phyloP scores from a whole-genome alignment of 495 filamentous ascomycete genomes.

The Penicillium pulvis region DNA sequence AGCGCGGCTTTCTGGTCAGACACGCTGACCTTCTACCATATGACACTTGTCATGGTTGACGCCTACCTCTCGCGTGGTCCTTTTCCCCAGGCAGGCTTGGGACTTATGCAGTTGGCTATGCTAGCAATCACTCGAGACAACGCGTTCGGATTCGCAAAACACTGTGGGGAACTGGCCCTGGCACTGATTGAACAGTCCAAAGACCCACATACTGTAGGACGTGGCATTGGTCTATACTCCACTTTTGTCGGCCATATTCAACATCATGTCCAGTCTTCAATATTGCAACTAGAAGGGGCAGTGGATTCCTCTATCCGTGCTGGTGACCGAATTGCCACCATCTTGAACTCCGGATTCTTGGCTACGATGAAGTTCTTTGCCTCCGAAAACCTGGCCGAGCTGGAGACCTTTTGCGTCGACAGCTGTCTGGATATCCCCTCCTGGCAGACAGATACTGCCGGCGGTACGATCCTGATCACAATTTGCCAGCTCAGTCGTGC shows the following conservation, averaged over 20 bases:
- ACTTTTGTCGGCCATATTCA: slow-evolving; percentile 8
- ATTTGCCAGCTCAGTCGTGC: slow-evolving; percentile 68
- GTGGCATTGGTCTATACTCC: slow-evolving; percentile 6
- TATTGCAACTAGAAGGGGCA: neutral
- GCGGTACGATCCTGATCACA: slow-evolving; percentile 67
- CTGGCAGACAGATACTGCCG: slow-evolving; percentile 71
- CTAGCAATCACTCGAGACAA: slow-evolving; percentile 71
- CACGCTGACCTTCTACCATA: slow-evolving; percentile 68
- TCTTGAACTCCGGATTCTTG: slow-evolving; percentile 68
- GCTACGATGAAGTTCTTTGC: slow-evolving; percentile 67
- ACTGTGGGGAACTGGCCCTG: slow-evolving; percentile 9
- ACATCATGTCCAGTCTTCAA: slow-evolving; percentile 7
- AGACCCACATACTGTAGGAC: neutral
- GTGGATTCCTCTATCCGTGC: slow-evolving; percentile 7
- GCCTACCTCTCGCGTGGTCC: slow-evolving; percentile 45
- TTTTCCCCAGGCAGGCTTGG: slow-evolving; percentile 8
- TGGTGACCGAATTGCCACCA: slow-evolving; percentile 58
- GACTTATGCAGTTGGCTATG: slow-evolving; percentile 63
- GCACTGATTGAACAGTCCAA: slow-evolving; percentile 8
- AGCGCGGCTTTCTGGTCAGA: slow-evolving; percentile 78
- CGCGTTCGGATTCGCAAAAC: slow-evolving; percentile 61
- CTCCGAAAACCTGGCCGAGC: slow-evolving; percentile 45
- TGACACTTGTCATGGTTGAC: slow-evolving; percentile 66
- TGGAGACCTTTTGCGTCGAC: slow-evolving; percentile 64
- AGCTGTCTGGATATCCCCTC: slow-evolving; percentile 72